Base-by-base conservation (phyloP, 2,329 filamentous ascomycete genomes). In the Microsporum audouinii region DNA sequence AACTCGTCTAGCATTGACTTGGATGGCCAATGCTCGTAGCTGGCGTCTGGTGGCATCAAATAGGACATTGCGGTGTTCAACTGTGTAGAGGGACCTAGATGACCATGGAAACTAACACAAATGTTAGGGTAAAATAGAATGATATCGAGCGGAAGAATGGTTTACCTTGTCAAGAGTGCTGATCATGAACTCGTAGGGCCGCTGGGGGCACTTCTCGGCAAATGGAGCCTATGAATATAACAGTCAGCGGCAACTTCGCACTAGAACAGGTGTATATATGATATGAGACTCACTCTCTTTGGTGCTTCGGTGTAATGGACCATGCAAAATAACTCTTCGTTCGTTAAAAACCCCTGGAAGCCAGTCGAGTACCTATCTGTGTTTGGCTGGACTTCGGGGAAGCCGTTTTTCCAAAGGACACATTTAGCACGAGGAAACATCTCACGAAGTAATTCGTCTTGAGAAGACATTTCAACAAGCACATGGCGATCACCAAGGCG, bases 1-100 rank as follows among this genome's bases (percentile, higher is more conserved):
- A 2, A 68, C 70, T 23, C 68, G 67, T 5, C 63, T 60, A 39
- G 65, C 67, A 75, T 84, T 77, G 57, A 87, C 75, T 51, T 83
- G 79, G 65, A 88, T 87, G 65, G 83, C 83, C 69, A 92, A 80
- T 67, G 90, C 85, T 59, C 80, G 80, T 8, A 66, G 51, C 29
- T 65, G 62, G 31, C 80, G 80, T 60, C 67, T 68, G 58, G 68
- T 69, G 39, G 73, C 68, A 12, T 75, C 69, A 68, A 77, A 80
- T 33, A 82, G 66, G 7, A 69, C 63, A 60, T 78, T 76, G 56
- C 79, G 78, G 61, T 80, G 76, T 47, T 71, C 68, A 27, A 82
- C 67, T 0, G 73, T 78, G 67, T 81, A 78, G 62, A 77, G 66
- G 12, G 72, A 66, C 8, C 71, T 68, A 3, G 76, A 75, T 55